Percentiles rank a stretch among this genome's conserved stretches.
phyloP scores from a whole-genome alignment of 208 protist species.

The Leptomonas seymouri region DNA sequence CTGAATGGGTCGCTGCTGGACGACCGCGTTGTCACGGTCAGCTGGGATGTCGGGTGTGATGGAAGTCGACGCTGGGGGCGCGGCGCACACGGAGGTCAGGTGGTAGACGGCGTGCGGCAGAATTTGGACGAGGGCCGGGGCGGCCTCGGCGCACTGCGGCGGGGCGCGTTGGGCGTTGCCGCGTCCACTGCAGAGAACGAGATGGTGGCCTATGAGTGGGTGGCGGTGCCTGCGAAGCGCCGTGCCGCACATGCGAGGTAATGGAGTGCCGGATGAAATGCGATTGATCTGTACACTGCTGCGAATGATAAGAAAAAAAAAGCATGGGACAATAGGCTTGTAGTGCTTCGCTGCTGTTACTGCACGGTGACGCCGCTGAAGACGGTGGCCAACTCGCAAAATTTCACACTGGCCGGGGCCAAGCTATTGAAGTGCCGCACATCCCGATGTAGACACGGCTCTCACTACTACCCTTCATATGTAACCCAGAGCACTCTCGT shows the following conservation, averaged over 20 bases:
- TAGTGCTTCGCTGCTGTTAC: no score
- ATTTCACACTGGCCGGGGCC: no score
- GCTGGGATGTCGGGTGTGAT: conserved; percentile 90
- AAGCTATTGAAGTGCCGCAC: no score
- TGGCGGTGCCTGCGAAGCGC: conserved; percentile 42
- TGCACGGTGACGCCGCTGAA: no score
- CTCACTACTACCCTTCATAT: no score
- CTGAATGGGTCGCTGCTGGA: conserved; percentile 77
- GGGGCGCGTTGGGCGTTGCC: conserved; percentile 64
- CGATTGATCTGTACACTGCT: background rate
- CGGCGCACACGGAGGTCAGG: conserved; percentile 87
- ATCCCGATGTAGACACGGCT: no score
- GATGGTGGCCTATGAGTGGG: conserved; percentile 71
- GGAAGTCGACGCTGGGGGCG: conserved; percentile 81
- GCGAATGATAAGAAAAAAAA: background rate
- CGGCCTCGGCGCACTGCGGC: conserved; percentile 83
- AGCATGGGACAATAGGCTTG: no score
- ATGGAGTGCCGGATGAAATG: background rate
- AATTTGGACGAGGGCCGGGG: conserved; percentile 93
- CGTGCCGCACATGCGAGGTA: conserved; percentile 3
- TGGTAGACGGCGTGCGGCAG: conserved; percentile 92
- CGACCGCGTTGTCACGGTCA: conserved; percentile 80
- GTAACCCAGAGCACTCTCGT: no score
- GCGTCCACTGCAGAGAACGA: conserved; percentile 51
- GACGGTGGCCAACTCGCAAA: no score